Percentiles rank a stretch among this genome's conserved stretches.
Conservation (phyloP, 805 yeast species). For the Saturnispora hagleri region DNA sequence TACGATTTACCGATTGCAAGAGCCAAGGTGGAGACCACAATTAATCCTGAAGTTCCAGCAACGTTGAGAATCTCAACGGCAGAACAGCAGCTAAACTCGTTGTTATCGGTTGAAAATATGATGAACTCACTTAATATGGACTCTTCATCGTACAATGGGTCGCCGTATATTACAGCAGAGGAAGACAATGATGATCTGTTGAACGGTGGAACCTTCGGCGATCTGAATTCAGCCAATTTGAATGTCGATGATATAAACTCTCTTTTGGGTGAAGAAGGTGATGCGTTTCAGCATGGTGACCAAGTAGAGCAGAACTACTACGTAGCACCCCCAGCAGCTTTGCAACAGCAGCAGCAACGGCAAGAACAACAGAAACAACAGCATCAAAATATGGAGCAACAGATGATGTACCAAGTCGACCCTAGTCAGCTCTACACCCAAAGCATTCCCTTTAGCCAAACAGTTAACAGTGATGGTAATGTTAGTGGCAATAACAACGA, state of each 20-base stretch:
- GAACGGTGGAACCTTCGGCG: neutral
- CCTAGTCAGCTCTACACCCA: neutral
- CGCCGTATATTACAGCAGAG: slow-evolving; percentile 4
- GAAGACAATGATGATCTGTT: slow-evolving; percentile 1
- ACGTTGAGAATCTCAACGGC: neutral
- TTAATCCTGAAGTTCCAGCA: neutral
- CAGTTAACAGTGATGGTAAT: neutral
- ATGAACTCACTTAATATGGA: neutral
- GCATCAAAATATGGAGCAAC: no score
- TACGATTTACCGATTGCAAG: neutral
- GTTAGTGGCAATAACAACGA: neutral
- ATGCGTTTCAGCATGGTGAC: neutral
- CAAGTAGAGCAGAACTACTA: neutral
- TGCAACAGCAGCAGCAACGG: neutral
- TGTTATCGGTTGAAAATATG: neutral
- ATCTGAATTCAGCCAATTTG: neutral
- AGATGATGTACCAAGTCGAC: neutral
- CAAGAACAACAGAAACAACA: neutral
- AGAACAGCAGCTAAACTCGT: neutral
- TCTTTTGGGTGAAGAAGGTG: slow-evolving; percentile 2
- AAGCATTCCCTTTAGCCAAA: neutral
- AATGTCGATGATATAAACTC: neutral
- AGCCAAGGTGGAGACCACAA: neutral
- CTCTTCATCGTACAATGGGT: slow-evolving; percentile 1
- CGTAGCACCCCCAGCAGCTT: neutral